These are phyloP conservation scores for Saccharomycopsis capsularis DNA, from an alignment of 805 yeast genomes.

Conservation along the genomic window DNA sequence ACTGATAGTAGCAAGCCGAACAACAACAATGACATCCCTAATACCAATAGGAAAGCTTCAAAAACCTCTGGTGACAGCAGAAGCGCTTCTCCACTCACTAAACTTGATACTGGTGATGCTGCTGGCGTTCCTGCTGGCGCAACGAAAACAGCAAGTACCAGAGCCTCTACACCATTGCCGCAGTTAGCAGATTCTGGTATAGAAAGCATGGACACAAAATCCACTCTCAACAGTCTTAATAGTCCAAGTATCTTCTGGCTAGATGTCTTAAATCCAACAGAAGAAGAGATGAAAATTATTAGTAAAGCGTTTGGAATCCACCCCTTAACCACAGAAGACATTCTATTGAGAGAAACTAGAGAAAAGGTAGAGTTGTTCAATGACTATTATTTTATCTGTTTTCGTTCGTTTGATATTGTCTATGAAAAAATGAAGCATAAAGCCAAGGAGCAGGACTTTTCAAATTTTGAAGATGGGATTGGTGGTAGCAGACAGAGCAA, in stretches of 20 bases:
- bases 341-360: constrained; percentile 91
- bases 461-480: constrained; percentile 1
- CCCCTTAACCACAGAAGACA: constrained; percentile 97
- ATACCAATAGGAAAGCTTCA: no score
- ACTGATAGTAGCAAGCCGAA: background rate
- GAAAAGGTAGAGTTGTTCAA: constrained; percentile 93
- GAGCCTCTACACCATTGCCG: constrained; percentile 15
- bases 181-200: constrained; percentile 6
- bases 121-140: no score
- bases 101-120: background rate
- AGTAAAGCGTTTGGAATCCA: constrained; percentile 95
- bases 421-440: constrained; percentile 17
- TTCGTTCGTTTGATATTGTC: constrained; percentile 88
- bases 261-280: constrained; percentile 91
- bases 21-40: constrained; percentile 15
- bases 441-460: constrained; percentile 10
- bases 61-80: background rate
- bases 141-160: background rate
- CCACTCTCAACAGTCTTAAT: background rate
- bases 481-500: no score
- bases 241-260: constrained; percentile 50
- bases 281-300: constrained; percentile 84
- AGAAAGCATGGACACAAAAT: background rate
- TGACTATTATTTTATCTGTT: constrained; percentile 88
- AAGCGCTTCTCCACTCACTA: background rate